A percentile compares a stretch with the other conserved stretches of the same genome.
Conservation (phyloP, 202 grass and related monocot species). For the Schoenoplectus tabernaemontani region DNA sequence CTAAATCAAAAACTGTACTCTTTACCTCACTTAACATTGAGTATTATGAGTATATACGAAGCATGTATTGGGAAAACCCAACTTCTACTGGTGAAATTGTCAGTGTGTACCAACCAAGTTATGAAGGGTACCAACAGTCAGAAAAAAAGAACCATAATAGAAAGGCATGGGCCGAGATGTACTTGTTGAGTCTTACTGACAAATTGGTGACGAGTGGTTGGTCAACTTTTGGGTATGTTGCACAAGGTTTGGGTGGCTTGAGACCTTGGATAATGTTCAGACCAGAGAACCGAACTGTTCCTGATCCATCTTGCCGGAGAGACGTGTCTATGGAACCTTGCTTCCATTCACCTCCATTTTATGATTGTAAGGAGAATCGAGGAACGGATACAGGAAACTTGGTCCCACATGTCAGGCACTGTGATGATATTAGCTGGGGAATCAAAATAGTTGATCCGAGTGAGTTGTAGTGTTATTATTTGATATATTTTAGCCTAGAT, state of each 20-base stretch:
- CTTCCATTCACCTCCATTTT: slow-evolving; percentile 84
- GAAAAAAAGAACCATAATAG: slow-evolving; percentile 73
- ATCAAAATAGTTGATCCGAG: slow-evolving; percentile 64
- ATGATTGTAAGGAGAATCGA: slow-evolving; percentile 64
- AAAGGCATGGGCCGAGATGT: slow-evolving; percentile 94
- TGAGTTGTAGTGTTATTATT: slow-evolving; percentile 32
- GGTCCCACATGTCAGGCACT: slow-evolving; percentile 80
- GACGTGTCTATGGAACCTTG: slow-evolving; percentile 83
- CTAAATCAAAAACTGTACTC: slow-evolving; percentile 51
- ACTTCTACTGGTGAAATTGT: slow-evolving; percentile 48
- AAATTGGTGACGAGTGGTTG: slow-evolving; percentile 73
- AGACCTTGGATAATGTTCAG: slow-evolving; percentile 82
- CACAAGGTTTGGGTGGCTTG: slow-evolving; percentile 71
- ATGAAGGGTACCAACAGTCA: slow-evolving; percentile 70
- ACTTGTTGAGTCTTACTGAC: slow-evolving; percentile 80
- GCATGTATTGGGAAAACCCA: slow-evolving; percentile 92
- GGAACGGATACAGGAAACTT: slow-evolving; percentile 66
- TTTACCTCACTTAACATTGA: slow-evolving; percentile 77
- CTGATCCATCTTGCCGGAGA: slow-evolving; percentile 58
- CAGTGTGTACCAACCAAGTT: slow-evolving; percentile 82
- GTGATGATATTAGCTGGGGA: slow-evolving; percentile 94
- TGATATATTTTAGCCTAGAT: neutral
- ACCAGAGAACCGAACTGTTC: slow-evolving; percentile 56
- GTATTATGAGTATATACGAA: slow-evolving; percentile 64
- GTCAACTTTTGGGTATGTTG: slow-evolving; percentile 96